Evolutionary conservation across 805 yeast genomes (phyloP), one percentile per base, ranked within the genome.

Genomic region (Cyberlindnera sargentensis): DNA sequence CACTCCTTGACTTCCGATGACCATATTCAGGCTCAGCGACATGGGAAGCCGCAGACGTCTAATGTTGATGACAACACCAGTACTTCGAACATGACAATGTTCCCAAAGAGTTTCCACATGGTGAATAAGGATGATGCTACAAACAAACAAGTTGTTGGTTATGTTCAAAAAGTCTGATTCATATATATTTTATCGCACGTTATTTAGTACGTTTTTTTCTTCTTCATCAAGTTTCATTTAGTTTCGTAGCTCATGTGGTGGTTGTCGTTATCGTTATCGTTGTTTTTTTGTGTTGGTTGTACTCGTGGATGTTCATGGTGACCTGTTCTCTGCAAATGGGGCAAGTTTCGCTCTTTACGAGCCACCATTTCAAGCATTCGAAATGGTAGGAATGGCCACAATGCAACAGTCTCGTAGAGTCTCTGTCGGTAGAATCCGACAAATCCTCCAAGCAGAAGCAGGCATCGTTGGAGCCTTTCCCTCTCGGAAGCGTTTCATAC

Each of bases 351-450:
- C 56, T 49, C 26, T 48, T 51, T 5, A 51, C 45, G 28, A 56
- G 33, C 60, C 60, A 56, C 45, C 50, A 44, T 35, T 53, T 52
- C 31, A 56, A 36, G 27, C 60, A 56, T 0, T 49, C 53, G 29
- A 30, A 49, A 33, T 56, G 60, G 51, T 54, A 56, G 0, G 47
- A 34, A 26, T 56, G 60, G 2, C 35, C 31, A 34, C 60, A 55
- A 4, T 31, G 15, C 6, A 55, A 36, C 20, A 15, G 20, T 3
- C 28, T 34, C 31, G 47, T 46, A 3, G 42, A 15, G 34, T 52
- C 56, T 9, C 33, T 36, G 32, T 33, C n/a, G 3, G 32, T 20
- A 2, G 25, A 15, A 15, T 15, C 20, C 20, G 20, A 15, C 33
- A 4, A 42, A 28, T 3, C 37, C 23, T 25, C 48, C 52, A 27